Conservation (phyloP, 805 yeast species). For the Cyberlindnera mississippiensis region DNA sequence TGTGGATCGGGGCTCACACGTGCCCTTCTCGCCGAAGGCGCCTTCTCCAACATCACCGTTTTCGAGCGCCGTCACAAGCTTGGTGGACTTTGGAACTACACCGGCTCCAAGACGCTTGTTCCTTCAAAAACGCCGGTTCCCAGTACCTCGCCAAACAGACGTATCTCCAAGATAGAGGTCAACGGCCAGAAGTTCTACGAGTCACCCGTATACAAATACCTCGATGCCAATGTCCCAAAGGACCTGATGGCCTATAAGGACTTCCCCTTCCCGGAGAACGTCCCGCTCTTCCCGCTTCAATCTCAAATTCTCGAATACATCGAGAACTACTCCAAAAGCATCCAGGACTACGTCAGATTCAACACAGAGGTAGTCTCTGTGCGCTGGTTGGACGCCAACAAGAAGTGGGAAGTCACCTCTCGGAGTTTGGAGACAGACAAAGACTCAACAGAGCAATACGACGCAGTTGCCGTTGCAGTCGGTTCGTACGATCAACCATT, state of each 20-base stretch:
- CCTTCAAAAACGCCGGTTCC: constrained; percentile 25
- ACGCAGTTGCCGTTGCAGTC: constrained; percentile 58
- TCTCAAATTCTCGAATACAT: constrained; percentile 60
- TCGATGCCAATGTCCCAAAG: constrained; percentile 69
- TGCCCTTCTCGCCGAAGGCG: constrained; percentile 51
- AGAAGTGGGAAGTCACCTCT: constrained; percentile 43
- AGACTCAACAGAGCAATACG: constrained; percentile 37
- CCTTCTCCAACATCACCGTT: constrained; percentile 45
- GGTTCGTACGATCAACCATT: constrained; percentile 65
- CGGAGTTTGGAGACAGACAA: constrained; percentile 28
- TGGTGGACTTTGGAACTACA: constrained; percentile 82
- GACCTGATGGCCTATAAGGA: constrained; percentile 63
- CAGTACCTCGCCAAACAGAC: constrained; percentile 25
- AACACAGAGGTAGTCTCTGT: constrained; percentile 46
- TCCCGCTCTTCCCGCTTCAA: constrained; percentile 56
- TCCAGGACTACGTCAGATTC: constrained; percentile 39
- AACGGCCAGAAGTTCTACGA: constrained; percentile 37
- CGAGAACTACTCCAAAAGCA: constrained; percentile 45
- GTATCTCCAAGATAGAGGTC: constrained; percentile 17
- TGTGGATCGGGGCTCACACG: constrained; percentile 64
- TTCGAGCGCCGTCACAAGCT: constrained; percentile 54
- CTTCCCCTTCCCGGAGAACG: constrained; percentile 42
- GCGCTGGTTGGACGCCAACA: constrained; percentile 15
- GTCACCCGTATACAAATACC: constrained; percentile 55
- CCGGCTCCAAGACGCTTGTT: constrained; percentile 16